Base-by-base conservation (phyloP, 345 rosid genomes). In the Eutrema japonicum region DNA sequence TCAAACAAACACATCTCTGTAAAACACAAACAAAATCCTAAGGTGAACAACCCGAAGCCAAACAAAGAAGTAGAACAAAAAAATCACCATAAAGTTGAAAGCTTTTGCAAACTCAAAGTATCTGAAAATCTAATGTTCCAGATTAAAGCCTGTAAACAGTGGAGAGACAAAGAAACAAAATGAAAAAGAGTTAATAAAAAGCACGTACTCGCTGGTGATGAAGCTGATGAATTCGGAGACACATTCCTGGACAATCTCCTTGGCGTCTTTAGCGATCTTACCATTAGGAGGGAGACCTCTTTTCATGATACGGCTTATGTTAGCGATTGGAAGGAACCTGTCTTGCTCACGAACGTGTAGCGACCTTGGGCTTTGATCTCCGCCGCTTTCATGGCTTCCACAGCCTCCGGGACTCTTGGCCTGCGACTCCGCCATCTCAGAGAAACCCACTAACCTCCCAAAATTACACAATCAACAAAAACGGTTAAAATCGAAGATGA, bases 191-290 rank as follows among this genome's bases (percentile, higher is more conserved):
- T 3, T 1, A 7, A 40, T 1, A 7, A 40, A 38, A 32, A 50
- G 55, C 46, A 1, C 90, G 33, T 72, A 94, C 98, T 94, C 98
- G 98, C 96, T 91, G 66, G 98, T 94, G 82, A 94, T 65, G 85
- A 94, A 94, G 83, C 97, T 88, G 79, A 94, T 94, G 78, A 94
- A 94, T 81, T 94, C 96, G 14, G 97, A 91, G 46, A 94, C 96
- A 73, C 98, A 94, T 60, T 94, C 98, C 83, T 94, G 97, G 11
- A 94, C 87, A 75, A 87, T 91, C 82, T 94, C 98, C 74, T 94
- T 94, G n/a, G 96, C 95, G 36, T 91, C 98, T 84, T 94, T 94
- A 38, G 98, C 96, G 36, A 91, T 88, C 82, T 94, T 94, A 6
- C 96, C 98, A 75, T 94, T 91, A 37, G 96, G 80, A 52, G 97